Conservation (phyloP, 257 asterid genomes). For the Ballota nigra region DNA sequence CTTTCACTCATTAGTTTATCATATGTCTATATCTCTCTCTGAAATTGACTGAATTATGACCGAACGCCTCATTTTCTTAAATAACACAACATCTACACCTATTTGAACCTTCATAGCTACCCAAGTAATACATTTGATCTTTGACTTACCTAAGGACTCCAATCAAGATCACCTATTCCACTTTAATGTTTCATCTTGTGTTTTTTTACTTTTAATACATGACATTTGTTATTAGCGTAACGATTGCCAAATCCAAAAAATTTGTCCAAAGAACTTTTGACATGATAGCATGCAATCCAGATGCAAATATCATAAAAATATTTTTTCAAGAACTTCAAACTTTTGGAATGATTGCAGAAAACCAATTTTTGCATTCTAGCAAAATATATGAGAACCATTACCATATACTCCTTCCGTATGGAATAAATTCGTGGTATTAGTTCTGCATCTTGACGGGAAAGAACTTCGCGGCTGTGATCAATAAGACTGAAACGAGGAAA, state of each 20-base stretch:
- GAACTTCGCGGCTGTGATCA: conserved; percentile 25
- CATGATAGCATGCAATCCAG: too few relatives aligned
- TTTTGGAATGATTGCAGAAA: background rate
- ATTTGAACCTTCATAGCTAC: background rate
- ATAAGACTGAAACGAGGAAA: conserved; percentile 47
- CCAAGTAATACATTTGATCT: background rate
- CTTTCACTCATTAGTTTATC: too few relatives aligned
- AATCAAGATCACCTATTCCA: too few relatives aligned
- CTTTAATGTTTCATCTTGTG: too few relatives aligned
- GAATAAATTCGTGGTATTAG: conserved; percentile 33
- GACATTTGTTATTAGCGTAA: too few relatives aligned
- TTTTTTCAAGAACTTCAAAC: background rate
- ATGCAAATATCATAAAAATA: too few relatives aligned
- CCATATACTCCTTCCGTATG: conserved; percentile 25
- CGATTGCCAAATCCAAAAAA: too few relatives aligned
- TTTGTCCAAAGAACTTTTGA: too few relatives aligned
- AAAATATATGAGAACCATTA: background rate
- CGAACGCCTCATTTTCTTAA: background rate
- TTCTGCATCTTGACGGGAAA: conserved; percentile 55
- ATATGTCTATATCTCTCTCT: background rate
- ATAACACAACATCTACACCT: background rate
- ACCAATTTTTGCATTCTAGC: background rate
- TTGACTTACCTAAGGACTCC: background rate
- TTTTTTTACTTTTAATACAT: too few relatives aligned
- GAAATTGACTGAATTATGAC: background rate